These are phyloP conservation scores for Cocos nucifera DNA, from an alignment of 176 grass and related monocot species.

Conservation along the genomic window DNA sequence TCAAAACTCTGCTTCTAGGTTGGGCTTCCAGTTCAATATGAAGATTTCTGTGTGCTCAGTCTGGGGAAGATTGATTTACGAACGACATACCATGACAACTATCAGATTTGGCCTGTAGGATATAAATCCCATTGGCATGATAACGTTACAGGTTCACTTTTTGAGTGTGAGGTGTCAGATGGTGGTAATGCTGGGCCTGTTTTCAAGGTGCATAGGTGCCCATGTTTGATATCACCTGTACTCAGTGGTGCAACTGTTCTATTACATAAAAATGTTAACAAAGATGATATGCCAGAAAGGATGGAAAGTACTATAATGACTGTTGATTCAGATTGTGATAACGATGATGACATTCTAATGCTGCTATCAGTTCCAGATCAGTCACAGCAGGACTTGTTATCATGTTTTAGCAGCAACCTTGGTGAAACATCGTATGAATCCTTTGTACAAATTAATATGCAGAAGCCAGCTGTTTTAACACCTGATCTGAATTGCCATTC, in stretches of 20 bases:
- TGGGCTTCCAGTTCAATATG: conserved; percentile 72
- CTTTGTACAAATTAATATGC: conserved; percentile 21
- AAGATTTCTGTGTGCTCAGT: conserved; percentile 71
- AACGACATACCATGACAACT: conserved; percentile 53
- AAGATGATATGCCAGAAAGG: conserved; percentile 46
- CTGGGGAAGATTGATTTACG: conserved; percentile 78
- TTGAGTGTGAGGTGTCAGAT: conserved; percentile 85
- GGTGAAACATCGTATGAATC: conserved; percentile 26
- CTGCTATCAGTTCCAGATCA: conserved; percentile 44
- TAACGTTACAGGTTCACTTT: conserved; percentile 84
- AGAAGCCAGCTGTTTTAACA: conserved; percentile 13
- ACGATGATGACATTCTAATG: conserved; percentile 58
- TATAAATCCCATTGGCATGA: conserved; percentile 95
- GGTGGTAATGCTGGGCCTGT: conserved; percentile 65
- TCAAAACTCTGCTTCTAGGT: conserved; percentile 36
- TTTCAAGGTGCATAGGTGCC: conserved; percentile 72
- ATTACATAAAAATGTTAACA: conserved; percentile 42
- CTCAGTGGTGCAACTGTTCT: conserved; percentile 65
- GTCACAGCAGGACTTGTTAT: conserved; percentile 39
- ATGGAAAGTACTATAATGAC: conserved; percentile 44
- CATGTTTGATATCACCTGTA: conserved; percentile 63
- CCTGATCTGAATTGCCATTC: conserved; percentile 11
- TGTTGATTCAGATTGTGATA: conserved; percentile 44
- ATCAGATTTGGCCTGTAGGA: conserved; percentile 84
- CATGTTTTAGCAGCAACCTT: conserved; percentile 39